phyloP scores from a whole-genome alignment of 208 protist species.

The Acanthamoeba culbertsoni region DNA sequence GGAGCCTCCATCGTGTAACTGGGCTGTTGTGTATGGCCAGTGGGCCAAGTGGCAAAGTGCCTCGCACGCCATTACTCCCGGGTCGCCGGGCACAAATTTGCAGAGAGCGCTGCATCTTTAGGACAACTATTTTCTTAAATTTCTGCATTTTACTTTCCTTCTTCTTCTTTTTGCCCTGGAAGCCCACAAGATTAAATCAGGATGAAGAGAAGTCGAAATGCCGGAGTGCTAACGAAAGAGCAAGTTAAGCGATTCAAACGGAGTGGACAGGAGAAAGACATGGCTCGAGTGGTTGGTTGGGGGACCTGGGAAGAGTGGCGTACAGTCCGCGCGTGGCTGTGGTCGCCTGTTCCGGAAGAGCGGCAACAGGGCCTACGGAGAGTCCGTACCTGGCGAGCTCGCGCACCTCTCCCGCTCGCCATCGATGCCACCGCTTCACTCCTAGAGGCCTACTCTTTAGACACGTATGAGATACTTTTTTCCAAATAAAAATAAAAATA shows the following conservation, averaged over 20 bases:
- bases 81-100: no score
- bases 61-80: no score
- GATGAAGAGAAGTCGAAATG: background rate
- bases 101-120: no score
- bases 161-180: no score
- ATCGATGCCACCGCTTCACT: background rate
- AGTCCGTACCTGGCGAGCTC: background rate
- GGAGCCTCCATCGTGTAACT: no score
- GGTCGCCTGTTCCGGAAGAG: background rate
- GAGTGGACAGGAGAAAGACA: no score
- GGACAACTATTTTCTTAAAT: no score
- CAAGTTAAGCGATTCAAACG: no score
- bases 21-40: no score
- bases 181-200: no score
- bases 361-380: background rate
- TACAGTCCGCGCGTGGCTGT: background rate
- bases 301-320: conserved; percentile 13
- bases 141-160: no score
- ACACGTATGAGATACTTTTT: background rate
- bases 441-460: background rate
- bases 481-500: background rate
- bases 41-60: no score
- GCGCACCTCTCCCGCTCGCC: background rate
- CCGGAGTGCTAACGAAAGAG: background rate
- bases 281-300: background rate